Evolutionary conservation across 2,329 filamentous ascomycete genomes (phyloP), one percentile per base, ranked within the genome.

Genomic region (Trichoderma lentiforme): DNA sequence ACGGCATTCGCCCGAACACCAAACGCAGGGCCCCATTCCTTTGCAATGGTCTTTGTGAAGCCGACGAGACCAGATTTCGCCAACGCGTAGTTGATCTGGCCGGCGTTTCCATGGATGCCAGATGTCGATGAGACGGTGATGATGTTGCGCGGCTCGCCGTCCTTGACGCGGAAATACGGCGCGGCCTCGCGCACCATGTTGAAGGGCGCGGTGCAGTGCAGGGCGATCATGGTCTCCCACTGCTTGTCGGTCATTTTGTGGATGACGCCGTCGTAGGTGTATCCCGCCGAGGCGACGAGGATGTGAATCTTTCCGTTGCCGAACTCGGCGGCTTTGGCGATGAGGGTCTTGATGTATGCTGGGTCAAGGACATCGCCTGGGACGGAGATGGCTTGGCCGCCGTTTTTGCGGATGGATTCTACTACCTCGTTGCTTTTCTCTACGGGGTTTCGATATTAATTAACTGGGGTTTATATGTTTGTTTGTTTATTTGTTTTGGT

Each of bases 241-340:
- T 97, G 93, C 84, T 93, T 93, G 85, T 97, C 93, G 18, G 91
- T 92, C 86, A 94, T 95, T 86, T 96, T 97, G 86, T 97, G 93
- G 75, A 97, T 94, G 51, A 97, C 93, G 7, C 92, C 94, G 81
- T 97, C 94, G 93, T 94, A 97, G 1, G 94, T 97, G 83, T 93
- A 97, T 56, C 93, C 94, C 0, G 94, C 94, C 80, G 97, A 97
- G 83, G 97, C 97, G 73, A 97, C 92, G 71, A 97, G 91, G 79
- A 96, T 92, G 81, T 97, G 92, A 74, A 97, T 94, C 85, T 97
- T 97, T 78, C 93, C 94, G 74, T 87, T 85, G 72, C 94, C 94
- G 79, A 97, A 97, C 62, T 91, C 91, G 1, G 93, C 94, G 0
- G 93, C 87, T 78, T 90, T 89, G 79, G 90, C 85, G 30, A 97